These are phyloP conservation scores for Wakefieldia striispora DNA, from an alignment of 768 basidiomycete species.

Conservation along the genomic window DNA sequence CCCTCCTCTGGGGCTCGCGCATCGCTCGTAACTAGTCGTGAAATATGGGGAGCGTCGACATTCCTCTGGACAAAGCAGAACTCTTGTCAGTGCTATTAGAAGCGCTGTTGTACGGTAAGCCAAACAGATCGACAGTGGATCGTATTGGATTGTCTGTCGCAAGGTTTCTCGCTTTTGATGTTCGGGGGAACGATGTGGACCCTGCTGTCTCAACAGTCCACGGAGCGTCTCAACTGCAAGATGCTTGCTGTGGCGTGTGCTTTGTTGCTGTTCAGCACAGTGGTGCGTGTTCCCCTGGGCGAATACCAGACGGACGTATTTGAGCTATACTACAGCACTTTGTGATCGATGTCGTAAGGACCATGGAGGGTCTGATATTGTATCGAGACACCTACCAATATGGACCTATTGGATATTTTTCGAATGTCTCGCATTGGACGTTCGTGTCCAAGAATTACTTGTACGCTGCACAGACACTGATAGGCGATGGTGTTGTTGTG, in stretches of 20 bases:
- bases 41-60: background rate
- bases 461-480: conserved; percentile 1
- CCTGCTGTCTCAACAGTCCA: conserved; percentile 9
- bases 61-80: background rate
- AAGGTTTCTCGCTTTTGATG: conserved; percentile 34
- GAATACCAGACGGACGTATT: background rate
- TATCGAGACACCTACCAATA: conserved; percentile 19
- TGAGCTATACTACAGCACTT: conserved; percentile 14
- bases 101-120: conserved; percentile 7
- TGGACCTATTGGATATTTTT: conserved; percentile 25
- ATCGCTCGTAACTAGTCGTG: no score
- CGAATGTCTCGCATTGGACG: conserved; percentile 13
- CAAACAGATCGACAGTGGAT: background rate
- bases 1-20: no score
- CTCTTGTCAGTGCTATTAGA: background rate
- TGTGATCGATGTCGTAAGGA: conserved; percentile 16
- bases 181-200: conserved; percentile 29
- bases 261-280: conserved; percentile 25
- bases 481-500: conserved; percentile 5
- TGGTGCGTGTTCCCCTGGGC: conserved; percentile 8
- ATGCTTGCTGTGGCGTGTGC: conserved; percentile 19
- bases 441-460: background rate
- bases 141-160: background rate
- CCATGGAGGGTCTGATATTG: conserved; percentile 19
- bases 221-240: conserved; percentile 5